These are phyloP conservation scores for Cucurbita maxima DNA, from an alignment of 306 rosid species.

Conservation along the genomic window DNA sequence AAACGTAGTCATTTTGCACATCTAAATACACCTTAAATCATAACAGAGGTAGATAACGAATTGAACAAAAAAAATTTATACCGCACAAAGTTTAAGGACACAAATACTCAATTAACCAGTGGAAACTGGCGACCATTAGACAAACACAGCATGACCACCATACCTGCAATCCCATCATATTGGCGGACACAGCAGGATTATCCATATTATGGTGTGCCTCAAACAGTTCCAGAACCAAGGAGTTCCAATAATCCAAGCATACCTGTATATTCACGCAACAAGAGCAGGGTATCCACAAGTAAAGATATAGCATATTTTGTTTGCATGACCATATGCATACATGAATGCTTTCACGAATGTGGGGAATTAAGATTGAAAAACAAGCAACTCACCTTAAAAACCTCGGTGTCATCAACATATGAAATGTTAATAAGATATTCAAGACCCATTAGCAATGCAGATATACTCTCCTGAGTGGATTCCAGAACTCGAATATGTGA, in stretches of 20 bases:
- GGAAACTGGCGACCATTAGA: background rate
- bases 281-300: background rate
- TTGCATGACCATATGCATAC: background rate
- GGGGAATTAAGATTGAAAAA: background rate
- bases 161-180: constrained; percentile 57
- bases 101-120: background rate
- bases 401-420: constrained; percentile 90
- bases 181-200: constrained; percentile 39
- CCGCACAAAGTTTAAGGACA: background rate
- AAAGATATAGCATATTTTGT: background rate
- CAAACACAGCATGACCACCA: background rate
- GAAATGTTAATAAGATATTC: constrained; percentile 92
- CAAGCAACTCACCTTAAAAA: constrained; percentile 55
- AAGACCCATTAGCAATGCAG: constrained; percentile 71
- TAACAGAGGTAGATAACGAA: background rate
- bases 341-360: too few species aligned
- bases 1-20: background rate
- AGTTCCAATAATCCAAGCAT: constrained; percentile 94
- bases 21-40: background rate
- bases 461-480: constrained; percentile 55
- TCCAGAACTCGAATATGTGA: constrained; percentile 73
- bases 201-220: constrained; percentile 36
- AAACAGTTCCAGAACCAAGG: constrained; percentile 63
- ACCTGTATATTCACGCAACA: constrained; percentile 36
- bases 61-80: background rate